Conservation (phyloP, 345 rosid genomes). For the Viola odorata region DNA sequence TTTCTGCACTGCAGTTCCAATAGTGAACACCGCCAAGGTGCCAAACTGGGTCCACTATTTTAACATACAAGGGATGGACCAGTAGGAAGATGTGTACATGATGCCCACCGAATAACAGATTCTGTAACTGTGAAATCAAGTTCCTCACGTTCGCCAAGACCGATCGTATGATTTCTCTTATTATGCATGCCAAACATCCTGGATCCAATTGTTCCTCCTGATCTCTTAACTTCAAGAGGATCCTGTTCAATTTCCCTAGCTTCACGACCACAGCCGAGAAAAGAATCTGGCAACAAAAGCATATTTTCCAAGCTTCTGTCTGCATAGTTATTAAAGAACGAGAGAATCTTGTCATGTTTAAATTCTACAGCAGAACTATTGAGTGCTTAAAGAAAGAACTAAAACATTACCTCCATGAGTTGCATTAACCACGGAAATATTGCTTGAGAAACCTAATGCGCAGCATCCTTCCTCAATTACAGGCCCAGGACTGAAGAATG, state of each 20-base stretch:
- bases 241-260: constrained; percentile 28
- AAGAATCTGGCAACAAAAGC: constrained; percentile 25
- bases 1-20: neutral
- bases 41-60: constrained; percentile 1
- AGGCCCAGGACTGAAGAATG: constrained; percentile 44
- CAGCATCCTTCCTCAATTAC: constrained; percentile 17
- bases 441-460: constrained; percentile 18
- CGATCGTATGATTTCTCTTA: constrained; percentile 55
- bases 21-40: neutral
- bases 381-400: constrained; percentile 4
- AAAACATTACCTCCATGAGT: constrained; percentile 33
- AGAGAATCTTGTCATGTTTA: neutral
- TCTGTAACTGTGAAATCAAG: constrained; percentile 42
- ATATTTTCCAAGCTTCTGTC: constrained; percentile 22
- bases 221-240: constrained; percentile 27
- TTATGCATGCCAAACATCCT: constrained; percentile 38
- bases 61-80: constrained; percentile 54
- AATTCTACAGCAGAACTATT: neutral
- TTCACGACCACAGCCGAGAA: constrained; percentile 19
- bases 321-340: constrained; percentile 7
- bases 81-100: constrained; percentile 51
- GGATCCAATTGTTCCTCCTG: constrained; percentile 32
- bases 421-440: constrained; percentile 7
- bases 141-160: constrained; percentile 48
- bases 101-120: constrained; percentile 67